Evolutionary conservation across 148 eudicot species (phyloP), one percentile per base, ranked within the genome.

Genomic region (Rheum nobile): DNA sequence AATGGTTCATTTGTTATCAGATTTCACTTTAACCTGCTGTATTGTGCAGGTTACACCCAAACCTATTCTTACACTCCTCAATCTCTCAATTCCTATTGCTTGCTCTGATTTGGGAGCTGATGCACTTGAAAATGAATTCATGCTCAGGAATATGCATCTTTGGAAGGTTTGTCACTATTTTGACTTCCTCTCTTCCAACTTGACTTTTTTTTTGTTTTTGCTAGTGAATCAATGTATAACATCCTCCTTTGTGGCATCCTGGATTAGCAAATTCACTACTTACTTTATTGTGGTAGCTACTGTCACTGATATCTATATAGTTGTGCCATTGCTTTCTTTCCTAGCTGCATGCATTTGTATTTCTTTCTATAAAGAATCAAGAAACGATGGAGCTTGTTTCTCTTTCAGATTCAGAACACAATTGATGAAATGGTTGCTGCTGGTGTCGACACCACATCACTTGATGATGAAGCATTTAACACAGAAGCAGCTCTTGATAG

Each of bases 41-140:
- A 67, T 57, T 67, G 59, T 86, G 57, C 86, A 96, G 99, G 91
- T 89, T 76, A 80, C 85, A 74, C 86, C 97, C 67, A 96, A 90
- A 78, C 97, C 97, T 72, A 81, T 96, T 75, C 94, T 96, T 72
- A 86, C 91, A 28, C 86, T 96, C 75, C 79, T 88, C n/a, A 91
- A 96, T 80, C 83, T 92, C 72, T 92, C 96, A 57, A 75, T 86
- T 75, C 99, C 99, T 74, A 92, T 96, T 77, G 87, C 97, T 55
- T 81, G 91, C 55, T 96, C 99, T 81, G 99, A 96, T 81, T 88
- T 96, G 37, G 99, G 95, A 82, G 89, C 96, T 21, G 97, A 86
- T 39, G 75, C 75, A 79, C 92, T 96, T 48, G 99, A 96, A 85
- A 96, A 96, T 55, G 99, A 96, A 79, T 96, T 90, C 82, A 86